Base-by-base conservation (phyloP, 345 rosid genomes). In the Carallia pectinifolia region DNA sequence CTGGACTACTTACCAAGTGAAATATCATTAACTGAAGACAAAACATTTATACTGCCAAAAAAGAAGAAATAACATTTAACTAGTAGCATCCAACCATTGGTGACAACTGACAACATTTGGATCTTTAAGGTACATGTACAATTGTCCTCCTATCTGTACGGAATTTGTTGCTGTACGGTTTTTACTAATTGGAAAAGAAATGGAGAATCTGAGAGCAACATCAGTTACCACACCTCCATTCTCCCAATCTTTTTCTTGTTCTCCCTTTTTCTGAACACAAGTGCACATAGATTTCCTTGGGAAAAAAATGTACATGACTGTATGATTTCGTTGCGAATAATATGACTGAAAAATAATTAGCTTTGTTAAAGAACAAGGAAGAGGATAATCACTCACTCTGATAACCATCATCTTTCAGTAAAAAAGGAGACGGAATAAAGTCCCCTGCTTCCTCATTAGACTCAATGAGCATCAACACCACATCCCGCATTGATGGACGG, bases 401-500 rank as follows among this genome's bases (percentile, higher is more conserved):
- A 65, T 6, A 66, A 58, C 71, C 61, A 36, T 70, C 72, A 31
- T 77, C 70, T 65, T 70, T 80, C 52, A 65, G 61, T 13, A 81
- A 74, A 71, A 70, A 67, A 58, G 77, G 71, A 2, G 70, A 64
- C 5, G 54, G 29, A 29, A 62, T 54, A 0, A 73, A 74, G 62
- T 48, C 55, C 55, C 69, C 72, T 60, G 44, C 74, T 61, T 53
- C 66, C 61, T 73, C 77, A 31, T 69, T 69, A 16, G 81, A 78
- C 70, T 78, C 81, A 0, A 27, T 65, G 34, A 78, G 81, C 81
- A 78, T 78, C 65, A 66, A 36, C 6, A 78, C 78, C 44, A 78
- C 81, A 56, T 78, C 81, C 52, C 81, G 71, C 81, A 73, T 78
- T 15, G 81, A 69, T 58, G 81, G 81, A 62, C 81, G 68, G 5